Evolutionary conservation across 768 basidiomycete species (phyloP), one percentile per base, ranked within the genome.

Genomic region (Boletellus ananas): DNA sequence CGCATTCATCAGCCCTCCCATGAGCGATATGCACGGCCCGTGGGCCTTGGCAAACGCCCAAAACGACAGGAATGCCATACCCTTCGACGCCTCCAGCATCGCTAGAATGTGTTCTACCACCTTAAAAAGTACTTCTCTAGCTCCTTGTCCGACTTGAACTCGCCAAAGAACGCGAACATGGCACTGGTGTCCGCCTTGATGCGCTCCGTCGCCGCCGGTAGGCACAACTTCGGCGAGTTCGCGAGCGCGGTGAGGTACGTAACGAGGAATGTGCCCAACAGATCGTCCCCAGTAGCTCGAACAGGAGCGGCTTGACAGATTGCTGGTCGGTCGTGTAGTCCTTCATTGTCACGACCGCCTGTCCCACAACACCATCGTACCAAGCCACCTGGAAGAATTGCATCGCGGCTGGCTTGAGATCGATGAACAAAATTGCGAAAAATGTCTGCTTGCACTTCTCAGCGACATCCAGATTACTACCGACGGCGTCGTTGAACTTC

Each of bases 391-490:
- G 84, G 78, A 98, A 94, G 34, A 99, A 76, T 34, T 75, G 77
- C 65, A 90, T 93, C 14, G 83, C 87, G 10, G 88, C 94, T 1
- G 87, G 83, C 65, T 87, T 90, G 58, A 98, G 72, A 66, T 98
- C 96, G 68, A 96, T 90, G 75, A 97, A 93, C 59, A 98, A 85
- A 60, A 95, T 83, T 59, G 90, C 89, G 62, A 99, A 94, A 50
- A 99, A 80, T 0, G 88, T 87, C 60, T 95, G 90, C 18, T 88
- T 94, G 74, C 94, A 98, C 66, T 90, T 91, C 76, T 98, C 98
- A 45, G 94, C 94, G 34, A 98, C 92, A 68, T 99, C 96, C 55
- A 98, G 80, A 69, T 94, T 98, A 3, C 96, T 95, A 65, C 98
- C 95, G 58, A 98, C 97, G 31, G 94, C 94, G 56, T 95, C 89